These are phyloP conservation scores for Podospora pseudoanserina DNA, from an alignment of 495 filamentous ascomycete species.

Conservation along the genomic window DNA sequence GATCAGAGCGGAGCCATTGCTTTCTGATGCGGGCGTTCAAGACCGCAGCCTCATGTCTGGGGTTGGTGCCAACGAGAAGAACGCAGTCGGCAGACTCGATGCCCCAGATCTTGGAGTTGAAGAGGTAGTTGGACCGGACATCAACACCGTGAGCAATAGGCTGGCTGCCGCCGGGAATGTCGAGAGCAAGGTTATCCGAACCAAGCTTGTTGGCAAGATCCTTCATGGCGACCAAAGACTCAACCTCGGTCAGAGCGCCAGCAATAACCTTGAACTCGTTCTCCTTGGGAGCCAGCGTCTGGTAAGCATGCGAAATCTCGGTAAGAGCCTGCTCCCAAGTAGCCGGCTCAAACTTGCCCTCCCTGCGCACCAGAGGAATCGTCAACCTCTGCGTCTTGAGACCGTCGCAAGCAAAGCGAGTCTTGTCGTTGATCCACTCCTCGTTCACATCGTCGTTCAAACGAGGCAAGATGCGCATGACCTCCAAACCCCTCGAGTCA, in stretches of 20 bases:
- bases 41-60: slow-evolving; percentile 87
- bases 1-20: slow-evolving; percentile 92
- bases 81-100: slow-evolving; percentile 93
- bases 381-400: slow-evolving; percentile 91
- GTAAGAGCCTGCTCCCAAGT: slow-evolving; percentile 92
- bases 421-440: slow-evolving; percentile 99
- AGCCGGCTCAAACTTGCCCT: slow-evolving; percentile 82
- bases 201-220: slow-evolving; percentile 92
- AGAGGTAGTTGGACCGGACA: slow-evolving; percentile 87
- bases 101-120: slow-evolving; percentile 91
- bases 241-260: slow-evolving; percentile 83
- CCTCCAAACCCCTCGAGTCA: slow-evolving; percentile 88
- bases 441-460: slow-evolving; percentile 98
- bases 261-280: slow-evolving; percentile 96
- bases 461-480: slow-evolving; percentile 89
- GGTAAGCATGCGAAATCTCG: slow-evolving; percentile 74
- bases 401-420: slow-evolving; percentile 95
- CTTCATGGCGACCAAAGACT: slow-evolving; percentile 93
- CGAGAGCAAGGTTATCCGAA: slow-evolving; percentile 91
- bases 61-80: slow-evolving; percentile 90
- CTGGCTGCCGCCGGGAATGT: slow-evolving; percentile 76
- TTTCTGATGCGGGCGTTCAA: slow-evolving; percentile 96
- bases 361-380: slow-evolving; percentile 81
- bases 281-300: slow-evolving; percentile 69
- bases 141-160: slow-evolving; percentile 92